These are phyloP conservation scores for Priceomyces fermenticarens DNA, from an alignment of 805 yeast species.

Conservation along the genomic window DNA sequence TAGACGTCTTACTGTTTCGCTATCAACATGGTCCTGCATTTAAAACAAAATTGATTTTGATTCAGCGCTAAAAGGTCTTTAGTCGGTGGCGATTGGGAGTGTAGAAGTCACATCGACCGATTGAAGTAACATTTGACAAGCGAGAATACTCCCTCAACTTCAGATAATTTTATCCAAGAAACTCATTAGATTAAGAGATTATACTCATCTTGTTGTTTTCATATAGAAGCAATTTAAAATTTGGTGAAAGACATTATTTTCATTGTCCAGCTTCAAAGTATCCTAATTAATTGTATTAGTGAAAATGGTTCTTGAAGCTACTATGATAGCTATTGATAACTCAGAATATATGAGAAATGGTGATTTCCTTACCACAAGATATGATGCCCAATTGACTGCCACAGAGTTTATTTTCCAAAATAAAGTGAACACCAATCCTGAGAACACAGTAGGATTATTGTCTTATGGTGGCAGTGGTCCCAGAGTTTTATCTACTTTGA, in stretches of 20 bases:
- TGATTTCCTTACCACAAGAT: constrained; percentile 83
- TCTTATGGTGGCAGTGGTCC: constrained; percentile 85
- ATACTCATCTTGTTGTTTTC: neutral
- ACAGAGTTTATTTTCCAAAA: constrained; percentile 83
- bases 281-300: neutral
- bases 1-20: too few species aligned
- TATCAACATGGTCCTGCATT: too few species aligned
- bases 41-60: too few species aligned
- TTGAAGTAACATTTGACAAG: neutral
- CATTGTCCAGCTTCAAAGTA: neutral
- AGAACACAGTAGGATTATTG: constrained; percentile 87
- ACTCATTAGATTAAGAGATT: neutral
- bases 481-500: constrained; percentile 82
- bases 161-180: neutral
- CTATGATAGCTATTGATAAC: constrained; percentile 92
- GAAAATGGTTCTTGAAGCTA: constrained; percentile 90
- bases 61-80: neutral
- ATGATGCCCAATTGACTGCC: constrained; percentile 88
- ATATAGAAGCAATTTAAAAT: neutral
- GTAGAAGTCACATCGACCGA: neutral
- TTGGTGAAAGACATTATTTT: neutral
- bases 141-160: neutral
- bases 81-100: neutral
- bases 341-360: constrained; percentile 96
- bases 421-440: constrained; percentile 87